Evolutionary conservation across 1,139 yeast species (phyloP).

Genomic region (Spathaspora sp.): DNA sequence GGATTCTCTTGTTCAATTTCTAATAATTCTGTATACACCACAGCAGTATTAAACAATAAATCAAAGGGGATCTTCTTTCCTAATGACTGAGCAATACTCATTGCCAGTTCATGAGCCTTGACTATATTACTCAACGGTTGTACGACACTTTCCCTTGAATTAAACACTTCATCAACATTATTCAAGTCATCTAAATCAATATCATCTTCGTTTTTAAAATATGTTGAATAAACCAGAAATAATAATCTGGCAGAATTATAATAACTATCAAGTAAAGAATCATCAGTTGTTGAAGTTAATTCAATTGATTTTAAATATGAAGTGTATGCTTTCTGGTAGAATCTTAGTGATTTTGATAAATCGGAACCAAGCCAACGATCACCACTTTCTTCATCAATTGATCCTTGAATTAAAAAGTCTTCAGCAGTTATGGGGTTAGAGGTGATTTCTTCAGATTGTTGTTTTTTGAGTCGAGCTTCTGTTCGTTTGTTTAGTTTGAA

Average conservation of each 20-base stretch:
- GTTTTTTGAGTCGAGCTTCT: not conserved
- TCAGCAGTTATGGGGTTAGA: slow-evolving; percentile 37
- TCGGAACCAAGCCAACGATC: slow-evolving; percentile 61
- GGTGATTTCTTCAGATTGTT: not conserved
- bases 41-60: slow-evolving; percentile 44
- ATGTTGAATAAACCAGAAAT: slow-evolving; percentile 42
- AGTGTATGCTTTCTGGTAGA: slow-evolving; percentile 49
- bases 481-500: slow-evolving; percentile 18
- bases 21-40: slow-evolving; percentile 48
- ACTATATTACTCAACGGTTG: slow-evolving; percentile 35
- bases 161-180: slow-evolving; percentile 42
- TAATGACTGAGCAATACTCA: slow-evolving; percentile 18
- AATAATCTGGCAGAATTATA: slow-evolving; percentile 51
- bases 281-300: slow-evolving; percentile 11
- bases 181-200: slow-evolving; percentile 34
- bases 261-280: slow-evolving; percentile 31
- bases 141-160: slow-evolving; percentile 32
- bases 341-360: slow-evolving; percentile 50
- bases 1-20: slow-evolving; percentile 32
- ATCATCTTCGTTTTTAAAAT: slow-evolving; percentile 40
- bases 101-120: slow-evolving; percentile 38
- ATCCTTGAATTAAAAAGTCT: slow-evolving; percentile 48
- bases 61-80: slow-evolving; percentile 31
- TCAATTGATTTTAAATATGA: slow-evolving; percentile 33
- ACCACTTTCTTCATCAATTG: slow-evolving; percentile 54